Conservation (phyloP, 495 filamentous ascomycete genomes). For the Aeminium ludgeri region DNA sequence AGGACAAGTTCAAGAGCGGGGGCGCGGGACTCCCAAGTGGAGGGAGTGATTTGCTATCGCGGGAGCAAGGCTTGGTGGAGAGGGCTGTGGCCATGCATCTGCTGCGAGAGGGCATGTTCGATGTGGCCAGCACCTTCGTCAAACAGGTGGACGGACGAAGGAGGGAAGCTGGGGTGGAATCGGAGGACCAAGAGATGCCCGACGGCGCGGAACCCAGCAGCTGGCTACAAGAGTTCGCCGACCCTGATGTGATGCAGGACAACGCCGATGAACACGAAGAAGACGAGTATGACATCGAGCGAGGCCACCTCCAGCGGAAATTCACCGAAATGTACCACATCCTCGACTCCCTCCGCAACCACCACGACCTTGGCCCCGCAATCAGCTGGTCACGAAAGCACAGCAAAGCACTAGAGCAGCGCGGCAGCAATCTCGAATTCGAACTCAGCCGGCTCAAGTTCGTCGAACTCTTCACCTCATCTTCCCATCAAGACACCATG, state of each 20-base stretch:
- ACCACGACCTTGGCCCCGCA: slow-evolving; percentile 57
- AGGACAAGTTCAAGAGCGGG: slow-evolving; percentile 44
- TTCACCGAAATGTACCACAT: slow-evolving; percentile 87
- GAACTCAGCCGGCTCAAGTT: slow-evolving; percentile 79
- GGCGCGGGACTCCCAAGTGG: slow-evolving; percentile 42
- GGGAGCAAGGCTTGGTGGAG: slow-evolving; percentile 63
- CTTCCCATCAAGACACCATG: slow-evolving; percentile 18
- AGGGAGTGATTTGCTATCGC: slow-evolving; percentile 66
- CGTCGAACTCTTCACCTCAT: slow-evolving; percentile 54
- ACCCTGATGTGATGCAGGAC: neutral
- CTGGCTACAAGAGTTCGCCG: slow-evolving; percentile 10
- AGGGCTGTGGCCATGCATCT: slow-evolving; percentile 93
- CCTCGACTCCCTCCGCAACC: slow-evolving; percentile 51
- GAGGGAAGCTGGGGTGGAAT: slow-evolving; percentile 2
- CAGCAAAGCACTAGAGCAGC: slow-evolving; percentile 48
- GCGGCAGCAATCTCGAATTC: slow-evolving; percentile 88
- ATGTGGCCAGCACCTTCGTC: slow-evolving; percentile 67
- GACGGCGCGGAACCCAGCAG: neutral
- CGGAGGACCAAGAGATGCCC: slow-evolving; percentile 13
- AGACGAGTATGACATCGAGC: slow-evolving; percentile 26
- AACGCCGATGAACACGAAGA: slow-evolving; percentile 8
- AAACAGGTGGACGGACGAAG: slow-evolving; percentile 35
- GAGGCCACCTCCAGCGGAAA: slow-evolving; percentile 43
- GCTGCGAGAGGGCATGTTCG: slow-evolving; percentile 83
- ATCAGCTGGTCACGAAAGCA: slow-evolving; percentile 72